phyloP scores from a whole-genome alignment of 306 rosid species.

The Delonix regia region DNA sequence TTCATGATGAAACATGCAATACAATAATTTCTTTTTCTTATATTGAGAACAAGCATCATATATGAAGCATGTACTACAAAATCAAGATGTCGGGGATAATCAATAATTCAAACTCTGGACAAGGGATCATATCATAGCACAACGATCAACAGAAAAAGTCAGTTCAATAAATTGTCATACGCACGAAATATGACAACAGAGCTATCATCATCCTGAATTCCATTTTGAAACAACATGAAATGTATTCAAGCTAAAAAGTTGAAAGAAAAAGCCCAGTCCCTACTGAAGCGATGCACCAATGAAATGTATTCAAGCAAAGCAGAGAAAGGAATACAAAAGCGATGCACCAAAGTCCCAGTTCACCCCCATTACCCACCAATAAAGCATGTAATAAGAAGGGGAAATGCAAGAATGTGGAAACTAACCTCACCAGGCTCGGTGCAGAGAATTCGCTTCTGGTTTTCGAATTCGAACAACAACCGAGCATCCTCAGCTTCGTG shows the following conservation, averaged over 20 bases:
- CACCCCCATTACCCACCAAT: neutral
- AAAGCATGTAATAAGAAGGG: neutral
- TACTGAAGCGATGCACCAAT: too few relatives aligned
- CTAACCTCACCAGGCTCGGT: constrained; percentile 68
- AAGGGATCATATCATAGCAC: neutral
- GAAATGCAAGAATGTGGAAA: neutral
- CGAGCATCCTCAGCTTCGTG: constrained; percentile 88
- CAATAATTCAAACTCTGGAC: neutral
- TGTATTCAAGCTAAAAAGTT: neutral
- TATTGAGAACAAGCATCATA: neutral
- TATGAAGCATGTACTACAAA: neutral
- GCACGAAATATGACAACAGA: neutral
- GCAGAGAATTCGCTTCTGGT: constrained; percentile 62
- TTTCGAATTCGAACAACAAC: constrained; percentile 64
- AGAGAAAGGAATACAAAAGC: neutral
- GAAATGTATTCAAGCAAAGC: neutral
- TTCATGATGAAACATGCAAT: neutral
- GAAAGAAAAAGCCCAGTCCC: neutral
- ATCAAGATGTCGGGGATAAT: neutral
- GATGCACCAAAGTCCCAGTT: neutral
- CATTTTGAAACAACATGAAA: neutral
- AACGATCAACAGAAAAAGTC: neutral
- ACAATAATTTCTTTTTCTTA: neutral
- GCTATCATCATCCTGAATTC: neutral
- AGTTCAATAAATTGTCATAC: neutral